A percentile compares a stretch with the other conserved stretches of the same genome.
Evolutionary conservation across 2,329 filamentous ascomycete genomes (phyloP).

Genomic region (Plenodomus tracheiphilus): DNA sequence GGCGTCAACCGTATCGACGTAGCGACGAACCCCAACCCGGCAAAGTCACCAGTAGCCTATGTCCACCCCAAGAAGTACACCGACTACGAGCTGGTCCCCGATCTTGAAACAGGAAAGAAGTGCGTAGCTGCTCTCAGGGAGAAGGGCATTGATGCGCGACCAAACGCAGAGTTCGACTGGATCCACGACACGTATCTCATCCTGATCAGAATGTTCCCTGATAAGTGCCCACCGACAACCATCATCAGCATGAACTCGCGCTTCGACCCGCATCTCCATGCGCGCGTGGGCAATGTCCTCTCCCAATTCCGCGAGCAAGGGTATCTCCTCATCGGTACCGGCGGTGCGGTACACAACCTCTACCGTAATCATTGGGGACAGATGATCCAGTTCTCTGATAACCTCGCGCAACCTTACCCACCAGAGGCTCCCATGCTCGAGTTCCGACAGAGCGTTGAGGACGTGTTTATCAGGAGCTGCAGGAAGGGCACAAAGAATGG

Average conservation of each 20-base stretch:
- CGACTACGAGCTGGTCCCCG: constrained; percentile 63
- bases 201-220: constrained; percentile 70
- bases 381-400: constrained; percentile 66
- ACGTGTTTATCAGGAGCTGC: constrained; percentile 57
- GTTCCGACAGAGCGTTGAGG: constrained; percentile 67
- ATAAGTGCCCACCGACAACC: constrained; percentile 66
- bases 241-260: constrained; percentile 60
- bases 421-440: constrained; percentile 65
- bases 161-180: constrained; percentile 66
- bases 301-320: constrained; percentile 58
- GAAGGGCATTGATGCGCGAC: constrained; percentile 58
- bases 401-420: constrained; percentile 62
- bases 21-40: constrained; percentile 61
- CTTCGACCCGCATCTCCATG: constrained; percentile 60
- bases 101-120: constrained; percentile 56
- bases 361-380: constrained; percentile 68
- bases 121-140: constrained; percentile 56
- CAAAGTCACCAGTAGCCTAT: constrained; percentile 67
- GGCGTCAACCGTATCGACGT: constrained; percentile 61
- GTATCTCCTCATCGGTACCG: constrained; percentile 61
- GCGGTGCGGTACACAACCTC: constrained; percentile 71
- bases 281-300: constrained; percentile 61
- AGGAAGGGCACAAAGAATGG: constrained; percentile 52
- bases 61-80: constrained; percentile 68
- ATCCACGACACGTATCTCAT: constrained; percentile 74